Evolutionary conservation across 1,284 basidiomycete genomes (phyloP).

Genomic region (Stereum hirsutum): DNA sequence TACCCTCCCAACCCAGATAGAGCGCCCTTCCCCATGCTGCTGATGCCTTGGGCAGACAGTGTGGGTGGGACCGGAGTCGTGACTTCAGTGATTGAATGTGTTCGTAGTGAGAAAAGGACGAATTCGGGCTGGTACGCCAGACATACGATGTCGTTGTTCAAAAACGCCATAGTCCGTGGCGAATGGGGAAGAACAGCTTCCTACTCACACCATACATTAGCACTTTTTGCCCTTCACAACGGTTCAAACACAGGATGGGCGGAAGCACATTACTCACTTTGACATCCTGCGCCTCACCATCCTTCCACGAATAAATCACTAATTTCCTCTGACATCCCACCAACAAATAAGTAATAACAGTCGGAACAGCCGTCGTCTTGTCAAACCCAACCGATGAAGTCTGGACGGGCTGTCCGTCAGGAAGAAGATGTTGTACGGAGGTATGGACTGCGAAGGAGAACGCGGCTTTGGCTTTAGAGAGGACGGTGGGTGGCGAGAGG

Average conservation of each 20-base stretch:
- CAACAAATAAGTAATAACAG: slow-evolving; percentile 67
- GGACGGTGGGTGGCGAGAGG: slow-evolving; percentile 58
- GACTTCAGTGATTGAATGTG: slow-evolving; percentile 50
- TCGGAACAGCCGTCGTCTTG: slow-evolving; percentile 39
- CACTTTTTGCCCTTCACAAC: too few relatives aligned
- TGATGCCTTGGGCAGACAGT: slow-evolving; percentile 27
- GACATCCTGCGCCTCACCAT: slow-evolving; percentile 70
- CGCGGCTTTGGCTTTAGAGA: slow-evolving; percentile 70
- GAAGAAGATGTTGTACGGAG: slow-evolving; percentile 36
- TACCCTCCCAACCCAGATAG: slow-evolving; percentile 80
- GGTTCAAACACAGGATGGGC: slow-evolving; percentile 5
- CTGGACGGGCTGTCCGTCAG: slow-evolving; percentile 13
- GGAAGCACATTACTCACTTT: slow-evolving; percentile 35
- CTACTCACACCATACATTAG: too few relatives aligned
- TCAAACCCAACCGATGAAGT: slow-evolving; percentile 19
- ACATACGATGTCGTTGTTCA: slow-evolving; percentile 54
- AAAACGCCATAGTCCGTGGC: slow-evolving; percentile 65
- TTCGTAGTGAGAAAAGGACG: slow-evolving; percentile 62
- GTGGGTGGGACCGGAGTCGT: slow-evolving; percentile 36
- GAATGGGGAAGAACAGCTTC: slow-evolving; percentile 82
- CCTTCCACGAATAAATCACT: slow-evolving; percentile 81
- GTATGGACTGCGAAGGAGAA: slow-evolving; percentile 75
- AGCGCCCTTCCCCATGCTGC: slow-evolving; percentile 55
- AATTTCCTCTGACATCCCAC: slow-evolving; percentile 84
- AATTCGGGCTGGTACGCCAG: slow-evolving; percentile 75